Base-by-base conservation (phyloP, 1,284 basidiomycete genomes). In the Porogramme epimiltina region DNA sequence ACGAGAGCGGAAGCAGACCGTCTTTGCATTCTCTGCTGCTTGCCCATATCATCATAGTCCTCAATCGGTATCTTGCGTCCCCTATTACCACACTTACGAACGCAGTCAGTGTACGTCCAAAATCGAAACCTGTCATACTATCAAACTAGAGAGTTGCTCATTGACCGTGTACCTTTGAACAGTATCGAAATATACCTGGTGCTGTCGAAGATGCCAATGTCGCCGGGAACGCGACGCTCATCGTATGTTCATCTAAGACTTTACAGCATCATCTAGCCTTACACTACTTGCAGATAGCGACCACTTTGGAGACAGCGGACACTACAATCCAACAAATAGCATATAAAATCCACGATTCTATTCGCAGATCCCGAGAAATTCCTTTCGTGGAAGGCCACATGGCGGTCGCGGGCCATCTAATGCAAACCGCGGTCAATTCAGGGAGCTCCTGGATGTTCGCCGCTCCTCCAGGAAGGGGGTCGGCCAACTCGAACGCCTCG, bases 401-500 rank as follows among this genome's bases (percentile, higher is more conserved):
- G 62, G 39, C 61, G 11, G 61, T 64, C 18, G 65, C 68, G 11
- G 65, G 62, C 36, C 43, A 61, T 18, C 43, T 49, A 40, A 68
- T 73, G 67, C 50, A 62, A 11, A 20, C 47, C 6, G 61, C 60
- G 3, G 62, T 56, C n/a, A 68, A 69, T 37, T 24, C 55, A 10
- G 62, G 59, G 3, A 61, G 55, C 31, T 44, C 58, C 1, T 53
- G 64, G 39, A 55, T 63, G 26, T 66, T 67, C 51, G 53, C 54
- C 2, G 39, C 54, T 18, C 47, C 55, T 1, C 56, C 61, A 0
- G 51, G 53, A 4, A 49, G 47, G 3, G 9, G 67, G 6, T 62
- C 57, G 2, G 59, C 73, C 23, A 72, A 73, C 46, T 73, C 71
- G 1, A 65, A 65, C 34, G n/a, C 55, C 10, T 46, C 54, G 71